Base-by-base conservation (phyloP, 1,139 yeast genomes). In the Debaryomycetaceae sp. region DNA sequence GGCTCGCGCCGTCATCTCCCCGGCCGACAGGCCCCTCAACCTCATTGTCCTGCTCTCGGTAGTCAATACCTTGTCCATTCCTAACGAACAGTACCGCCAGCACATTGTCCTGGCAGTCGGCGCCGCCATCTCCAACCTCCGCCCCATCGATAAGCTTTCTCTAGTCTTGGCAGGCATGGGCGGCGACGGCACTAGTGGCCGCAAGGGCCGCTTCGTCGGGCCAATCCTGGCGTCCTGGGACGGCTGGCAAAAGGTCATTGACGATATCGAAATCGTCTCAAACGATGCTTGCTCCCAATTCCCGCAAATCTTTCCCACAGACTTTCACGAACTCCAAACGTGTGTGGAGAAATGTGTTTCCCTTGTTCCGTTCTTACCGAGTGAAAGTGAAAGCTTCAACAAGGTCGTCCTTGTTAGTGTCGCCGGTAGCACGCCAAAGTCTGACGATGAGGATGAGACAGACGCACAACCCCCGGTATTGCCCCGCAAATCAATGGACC, bases 151-250 rank as follows among this genome's bases (percentile, higher is more conserved):
- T 44, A 58, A 55, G 27, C 43, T 77, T 8, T 81, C 80, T 0
- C 38, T 77, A 16, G 66, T 77, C 0, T 55, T 73, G 24, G 48
- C 71, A 13, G 80, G 80, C 1, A 54, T 62, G 30, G 63, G 68
- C 39, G 63, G 68, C 2, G 34, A 38, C 1, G 53, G 61, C 13
- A 51, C 33, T 23, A 48, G 55, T 2, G 41, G 59, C 5, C 44
- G 51, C 16, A 45, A 52, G 23, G 77, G 77, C 1, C 60, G 72
- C 8, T 76, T 68, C 41, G 56, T 72, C 31, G 81, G 82, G 0
- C 68, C 74, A 42, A 59, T 63, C 3, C 50, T 56, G 13, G 52
- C 60, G n/a, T 37, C 43, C 2, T 76, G 82, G 82, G 55, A 58
- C 16, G 79, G 77, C 0, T 74, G 82, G 79, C 51, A 55, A 16